Evolutionary conservation across 495 filamentous ascomycete genomes (phyloP).

Genomic region (Rusavskia elegans): DNA sequence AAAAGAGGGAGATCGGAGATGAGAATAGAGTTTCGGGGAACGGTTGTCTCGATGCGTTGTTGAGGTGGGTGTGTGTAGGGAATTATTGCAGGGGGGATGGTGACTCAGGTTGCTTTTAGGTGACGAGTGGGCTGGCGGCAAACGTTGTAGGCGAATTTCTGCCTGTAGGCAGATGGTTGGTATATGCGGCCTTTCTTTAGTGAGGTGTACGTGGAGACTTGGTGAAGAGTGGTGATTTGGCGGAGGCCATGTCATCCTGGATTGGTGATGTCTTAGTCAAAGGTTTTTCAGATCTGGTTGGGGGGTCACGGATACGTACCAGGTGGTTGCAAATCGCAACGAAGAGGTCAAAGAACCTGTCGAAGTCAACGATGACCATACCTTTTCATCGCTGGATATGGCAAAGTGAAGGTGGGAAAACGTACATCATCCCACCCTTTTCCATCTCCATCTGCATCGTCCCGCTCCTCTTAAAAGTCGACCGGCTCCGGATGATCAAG

Average conservation of each 20-base stretch:
- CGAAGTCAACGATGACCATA: neutral
- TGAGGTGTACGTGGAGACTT: conserved; percentile 9
- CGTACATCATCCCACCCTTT: conserved; percentile 51
- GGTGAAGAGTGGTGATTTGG: conserved; percentile 14
- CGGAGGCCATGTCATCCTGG: conserved; percentile 16
- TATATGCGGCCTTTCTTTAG: neutral
- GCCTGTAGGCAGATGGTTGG: too few relatives aligned
- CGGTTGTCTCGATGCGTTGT: neutral
- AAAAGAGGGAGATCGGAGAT: neutral
- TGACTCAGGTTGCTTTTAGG: neutral
- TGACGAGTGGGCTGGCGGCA: too few relatives aligned
- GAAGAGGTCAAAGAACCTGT: conserved; percentile 72
- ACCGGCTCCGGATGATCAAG: conserved; percentile 69
- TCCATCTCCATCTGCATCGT: conserved; percentile 98
- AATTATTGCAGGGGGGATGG: neutral
- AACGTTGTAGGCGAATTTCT: too few relatives aligned
- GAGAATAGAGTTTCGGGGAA: neutral
- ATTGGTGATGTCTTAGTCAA: neutral
- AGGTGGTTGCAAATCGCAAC: conserved; percentile 89
- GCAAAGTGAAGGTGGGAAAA: neutral
- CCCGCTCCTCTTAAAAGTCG: conserved; percentile 81
- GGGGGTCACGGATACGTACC: conserved; percentile 20
- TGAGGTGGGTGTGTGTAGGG: neutral
- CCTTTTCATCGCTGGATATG: neutral
- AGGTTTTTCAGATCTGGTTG: neutral